Evolutionary conservation across 2,329 filamentous ascomycete species (phyloP).

Genomic region (Fusarium decemcellulare): DNA sequence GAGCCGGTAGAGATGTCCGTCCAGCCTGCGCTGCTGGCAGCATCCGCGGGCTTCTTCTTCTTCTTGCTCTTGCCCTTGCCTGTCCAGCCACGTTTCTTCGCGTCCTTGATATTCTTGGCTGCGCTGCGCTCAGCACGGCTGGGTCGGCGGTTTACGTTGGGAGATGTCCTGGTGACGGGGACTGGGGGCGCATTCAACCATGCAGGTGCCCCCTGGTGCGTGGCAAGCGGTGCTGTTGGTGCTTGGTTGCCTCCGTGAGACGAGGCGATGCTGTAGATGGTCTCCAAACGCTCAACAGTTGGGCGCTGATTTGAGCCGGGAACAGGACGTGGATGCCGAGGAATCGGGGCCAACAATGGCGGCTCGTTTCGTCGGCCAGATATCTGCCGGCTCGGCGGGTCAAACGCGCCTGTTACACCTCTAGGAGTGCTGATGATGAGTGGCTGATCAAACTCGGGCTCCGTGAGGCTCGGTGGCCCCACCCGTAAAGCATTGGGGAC

Average conservation of each 20-base stretch:
- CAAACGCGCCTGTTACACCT: slow-evolving; percentile 68
- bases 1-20: slow-evolving; percentile 62
- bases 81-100: slow-evolving; percentile 70
- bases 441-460: slow-evolving; percentile 61
- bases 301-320: slow-evolving; percentile 55
- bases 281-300: slow-evolving; percentile 68
- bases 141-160: slow-evolving; percentile 61
- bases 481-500: slow-evolving; percentile 40
- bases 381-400: slow-evolving; percentile 56
- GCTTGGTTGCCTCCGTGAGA: slow-evolving; percentile 32
- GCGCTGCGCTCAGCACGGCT: slow-evolving; percentile 73
- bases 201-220: slow-evolving; percentile 45
- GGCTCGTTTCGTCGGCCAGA: slow-evolving; percentile 56
- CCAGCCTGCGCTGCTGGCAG: slow-evolving; percentile 64
- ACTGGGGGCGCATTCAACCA: slow-evolving; percentile 56
- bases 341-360: slow-evolving; percentile 67
- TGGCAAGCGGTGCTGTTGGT: slow-evolving; percentile 20
- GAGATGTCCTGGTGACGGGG: slow-evolving; percentile 54
- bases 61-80: slow-evolving; percentile 56
- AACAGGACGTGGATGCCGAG: slow-evolving; percentile 63
- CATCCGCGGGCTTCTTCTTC: slow-evolving; percentile 58
- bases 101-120: slow-evolving; percentile 74
- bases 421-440: slow-evolving; percentile 73
- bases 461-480: slow-evolving; percentile 20
- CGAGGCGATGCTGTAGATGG: slow-evolving; percentile 62